Evolutionary conservation across 305 asterid genomes (phyloP).

Genomic region (Fraxinus paxiana): DNA sequence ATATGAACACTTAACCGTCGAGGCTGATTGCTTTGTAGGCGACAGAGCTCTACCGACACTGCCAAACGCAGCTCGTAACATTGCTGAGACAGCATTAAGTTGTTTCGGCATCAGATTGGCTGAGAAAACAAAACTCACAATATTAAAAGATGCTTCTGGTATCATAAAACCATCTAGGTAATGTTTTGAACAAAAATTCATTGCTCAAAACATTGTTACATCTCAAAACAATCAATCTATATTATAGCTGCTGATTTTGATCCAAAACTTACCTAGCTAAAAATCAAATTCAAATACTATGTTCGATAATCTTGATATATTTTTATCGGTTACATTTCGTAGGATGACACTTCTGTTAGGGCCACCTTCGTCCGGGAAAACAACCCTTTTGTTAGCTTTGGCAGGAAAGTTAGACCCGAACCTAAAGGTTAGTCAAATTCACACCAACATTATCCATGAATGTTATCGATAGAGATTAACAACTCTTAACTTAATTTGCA

Average conservation of each 20-base stretch:
- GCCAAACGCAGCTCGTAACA: not conserved
- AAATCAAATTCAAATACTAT: not conserved
- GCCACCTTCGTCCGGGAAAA: conserved; percentile 62
- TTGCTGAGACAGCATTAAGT: not conserved
- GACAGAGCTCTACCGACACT: not conserved
- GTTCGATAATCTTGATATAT: not conserved
- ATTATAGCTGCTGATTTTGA: not conserved
- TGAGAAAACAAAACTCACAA: conserved; percentile 29
- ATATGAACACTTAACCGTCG: not conserved
- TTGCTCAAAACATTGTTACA: not conserved
- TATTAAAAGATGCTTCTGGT: conserved; percentile 44
- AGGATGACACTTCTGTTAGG: conserved; percentile 64
- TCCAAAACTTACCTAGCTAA: not conserved
- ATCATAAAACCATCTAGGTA: conserved; percentile 50
- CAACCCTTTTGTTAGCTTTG: conserved; percentile 53
- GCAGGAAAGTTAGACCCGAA: conserved; percentile 51
- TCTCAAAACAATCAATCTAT: not conserved
- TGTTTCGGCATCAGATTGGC: conserved; percentile 29
- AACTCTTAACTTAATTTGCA: not conserved
- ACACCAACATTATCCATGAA: not conserved
- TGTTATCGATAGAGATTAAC: not conserved
- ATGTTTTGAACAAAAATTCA: not conserved
- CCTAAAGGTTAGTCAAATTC: conserved; percentile 31
- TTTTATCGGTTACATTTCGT: not conserved
- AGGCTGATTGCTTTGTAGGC: not conserved